Conservation (phyloP, 1,139 yeast genomes). For the Hemisphaericaspora xylanilytica region DNA sequence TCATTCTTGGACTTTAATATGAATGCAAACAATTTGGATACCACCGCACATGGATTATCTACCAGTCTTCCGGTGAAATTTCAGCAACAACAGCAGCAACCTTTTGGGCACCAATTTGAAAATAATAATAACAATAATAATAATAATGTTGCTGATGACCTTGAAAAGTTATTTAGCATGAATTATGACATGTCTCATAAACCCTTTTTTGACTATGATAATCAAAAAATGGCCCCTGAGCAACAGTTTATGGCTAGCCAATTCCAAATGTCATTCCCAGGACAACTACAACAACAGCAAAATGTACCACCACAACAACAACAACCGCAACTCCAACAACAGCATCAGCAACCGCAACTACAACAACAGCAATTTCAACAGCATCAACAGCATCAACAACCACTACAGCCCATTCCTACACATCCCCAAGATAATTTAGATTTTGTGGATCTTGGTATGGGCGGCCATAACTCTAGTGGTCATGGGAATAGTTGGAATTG, state of each 20-base stretch:
- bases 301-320: conserved; percentile 15
- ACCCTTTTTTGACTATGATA: conserved; percentile 7
- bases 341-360: conserved; percentile 4
- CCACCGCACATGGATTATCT: conserved; percentile 1
- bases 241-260: conserved; percentile 1
- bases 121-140: neutral
- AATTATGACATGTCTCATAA: conserved; percentile 31
- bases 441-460: conserved; percentile 6
- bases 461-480: conserved; percentile 10
- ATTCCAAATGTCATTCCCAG: conserved; percentile 1
- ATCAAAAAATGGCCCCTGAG: neutral
- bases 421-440: conserved; percentile 12
- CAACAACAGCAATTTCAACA: conserved; percentile 4
- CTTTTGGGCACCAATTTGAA: no score
- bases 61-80: conserved; percentile 3
- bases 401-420: conserved; percentile 6
- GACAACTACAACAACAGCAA: conserved; percentile 7
- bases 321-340: conserved; percentile 5
- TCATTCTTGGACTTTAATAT: conserved; percentile 14
- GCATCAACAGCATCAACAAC: conserved; percentile 6
- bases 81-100: conserved; percentile 5
- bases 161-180: conserved; percentile 40
- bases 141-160: conserved; percentile 28
- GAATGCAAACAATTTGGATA: conserved; percentile 3
- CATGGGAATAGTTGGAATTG: conserved; percentile 26